Conservation (phyloP, 441 rosid species). For the Hypseocharis bilobata region DNA sequence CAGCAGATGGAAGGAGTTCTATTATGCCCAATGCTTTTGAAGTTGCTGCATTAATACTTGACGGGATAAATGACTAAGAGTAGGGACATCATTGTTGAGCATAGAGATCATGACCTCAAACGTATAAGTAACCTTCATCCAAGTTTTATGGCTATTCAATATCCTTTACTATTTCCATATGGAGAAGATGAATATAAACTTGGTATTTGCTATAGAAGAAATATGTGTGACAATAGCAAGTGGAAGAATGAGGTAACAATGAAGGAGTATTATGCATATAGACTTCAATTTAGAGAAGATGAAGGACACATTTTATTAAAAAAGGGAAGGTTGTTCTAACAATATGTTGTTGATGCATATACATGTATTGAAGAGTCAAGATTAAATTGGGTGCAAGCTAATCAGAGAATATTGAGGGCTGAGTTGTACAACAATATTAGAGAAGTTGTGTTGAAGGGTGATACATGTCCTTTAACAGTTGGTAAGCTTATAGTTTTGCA, state of each 20-base stretch:
- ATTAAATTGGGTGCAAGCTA: not conserved
- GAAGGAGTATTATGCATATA: not conserved
- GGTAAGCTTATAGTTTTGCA: conserved; percentile 1
- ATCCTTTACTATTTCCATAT: conserved; percentile 12
- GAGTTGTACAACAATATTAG: not conserved
- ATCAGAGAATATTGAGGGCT: not conserved
- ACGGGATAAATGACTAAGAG: not conserved
- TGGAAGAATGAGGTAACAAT: not conserved
- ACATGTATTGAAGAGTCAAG: conserved; percentile 1
- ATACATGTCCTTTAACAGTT: not conserved
- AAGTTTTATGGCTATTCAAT: conserved; percentile 5
- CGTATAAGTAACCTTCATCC: not conserved
- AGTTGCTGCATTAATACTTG: conserved; percentile 5
- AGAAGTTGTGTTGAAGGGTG: conserved; percentile 9
- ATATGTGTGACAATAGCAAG: not conserved
- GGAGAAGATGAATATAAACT: conserved; percentile 8
- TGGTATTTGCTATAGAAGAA: not conserved
- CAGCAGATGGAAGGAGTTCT: not conserved
- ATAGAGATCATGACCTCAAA: not conserved
- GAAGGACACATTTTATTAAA: not conserved
- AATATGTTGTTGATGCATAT: not conserved
- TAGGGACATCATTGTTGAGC: conserved; percentile 2
- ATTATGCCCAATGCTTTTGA: not conserved
- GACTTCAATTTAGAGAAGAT: not conserved
- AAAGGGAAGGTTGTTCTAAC: conserved; percentile 3